Evolutionary conservation across 768 basidiomycete genomes (phyloP), one percentile per base, ranked within the genome.

Genomic region (Rhodotorula kratochvilovae): DNA sequence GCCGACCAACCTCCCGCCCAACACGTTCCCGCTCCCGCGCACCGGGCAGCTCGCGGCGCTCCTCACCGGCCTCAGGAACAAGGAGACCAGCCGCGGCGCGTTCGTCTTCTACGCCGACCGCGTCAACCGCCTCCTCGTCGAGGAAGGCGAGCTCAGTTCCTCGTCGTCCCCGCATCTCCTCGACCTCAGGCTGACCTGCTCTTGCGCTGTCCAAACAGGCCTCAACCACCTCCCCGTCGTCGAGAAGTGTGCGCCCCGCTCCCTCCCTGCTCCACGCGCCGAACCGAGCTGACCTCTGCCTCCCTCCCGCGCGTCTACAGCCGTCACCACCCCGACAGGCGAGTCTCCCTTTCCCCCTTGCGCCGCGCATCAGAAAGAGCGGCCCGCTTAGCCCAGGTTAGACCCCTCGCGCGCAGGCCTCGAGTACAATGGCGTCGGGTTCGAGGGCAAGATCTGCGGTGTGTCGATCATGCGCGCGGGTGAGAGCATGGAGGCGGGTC

Each of bases 401-500:
- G 79, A 76, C 5, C n/a, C 11, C 13, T 7, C 42, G 2, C 76
- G 77, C 63, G 89, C 80, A 87, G 93, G 93, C 62, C 85, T 87
- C 62, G 84, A 84, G 15, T 96, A 94, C 79, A 86, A 91, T 67
- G 95, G 95, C 27, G 92, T 97, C 3, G 89, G 91, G 0, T 99
- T 99, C 78, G 89, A 95, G 78, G 95, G 95, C 12, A 91, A 92
- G 83, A 78, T 77, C 56, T 76, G 74, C 48, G 76, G 76, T 33
- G 76, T 77, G 36, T 68, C 68, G 10, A 76, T 77, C 68, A 77
- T 97, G 77, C 85, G 95, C 25, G 92, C 92, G 15, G 95, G 95
- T 74, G 92, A 95, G 90, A 92, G 94, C 3, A 99, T 99, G 95
- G 95, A 99, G 81, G 91, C 91, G 21, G 96, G 95, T 50, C 83